Base-by-base conservation (phyloP, 2,329 filamentous ascomycete genomes). In the Ophiostoma himal-ulmi region DNA sequence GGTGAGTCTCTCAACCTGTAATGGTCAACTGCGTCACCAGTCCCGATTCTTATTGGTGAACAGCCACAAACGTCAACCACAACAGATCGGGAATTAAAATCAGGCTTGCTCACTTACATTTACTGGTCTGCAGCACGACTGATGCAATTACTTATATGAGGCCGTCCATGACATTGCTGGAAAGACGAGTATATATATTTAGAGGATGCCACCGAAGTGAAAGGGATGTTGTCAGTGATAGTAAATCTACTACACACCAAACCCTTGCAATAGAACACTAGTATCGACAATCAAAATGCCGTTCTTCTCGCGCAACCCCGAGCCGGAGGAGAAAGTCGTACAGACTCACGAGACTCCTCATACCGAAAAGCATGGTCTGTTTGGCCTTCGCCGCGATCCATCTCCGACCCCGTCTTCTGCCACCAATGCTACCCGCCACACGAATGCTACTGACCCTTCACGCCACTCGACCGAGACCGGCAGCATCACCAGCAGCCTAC, bases 291-390 rank as follows among this genome's bases (percentile, higher is more conserved):
- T 34, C 60, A 64, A 37, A 20, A 64, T 64, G 60, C 60, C 60
- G 30, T 64, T 64, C 30, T 64, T 64, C 30, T 64, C 60, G 37
- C 60, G 60, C 60, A 64, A 57, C 52, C 52, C 60, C 3, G 60
- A 64, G 5, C 60, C 60, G 3, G 60, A 64, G 30, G 30, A 34
- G 30, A 30, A 64, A 37, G n/a, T 37, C 30, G 60, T 64, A 2
- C 60, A 34, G 60, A 37, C 34, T 64, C 30, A 34, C 30, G 60
- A 64, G 30, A 30, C 20, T 5, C 60, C 26, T 57, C 70, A 74
- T 11, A 77, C 76, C 26, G 76, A 78, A 11, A 57, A 57, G 52
- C 52, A 22, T 26, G 52, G 52, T 8, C 52, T 57, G n/a, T 57
- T 57, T 57, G 52, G 52, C 1, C 52, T 57, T 13, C 52, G 52